These are phyloP conservation scores for Paxillus ammoniavirescens DNA, from an alignment of 768 basidiomycete genomes.

Conservation along the genomic window DNA sequence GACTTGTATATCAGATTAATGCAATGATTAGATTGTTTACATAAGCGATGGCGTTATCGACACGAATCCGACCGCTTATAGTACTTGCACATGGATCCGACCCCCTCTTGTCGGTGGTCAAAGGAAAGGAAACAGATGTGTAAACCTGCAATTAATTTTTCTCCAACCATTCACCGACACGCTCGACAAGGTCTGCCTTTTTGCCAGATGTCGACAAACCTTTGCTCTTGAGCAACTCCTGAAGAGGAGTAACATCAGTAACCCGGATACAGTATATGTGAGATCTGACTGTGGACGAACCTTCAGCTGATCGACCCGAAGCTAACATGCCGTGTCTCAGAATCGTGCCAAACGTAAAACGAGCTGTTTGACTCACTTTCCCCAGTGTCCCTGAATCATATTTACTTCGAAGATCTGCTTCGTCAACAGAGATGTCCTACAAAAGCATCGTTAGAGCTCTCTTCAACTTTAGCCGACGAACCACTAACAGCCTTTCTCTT, in stretches of 20 bases:
- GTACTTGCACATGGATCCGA: background rate
- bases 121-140: background rate
- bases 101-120: background rate
- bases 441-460: slow-evolving; percentile 1
- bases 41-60: background rate
- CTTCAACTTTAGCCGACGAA: background rate
- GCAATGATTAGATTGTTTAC: background rate
- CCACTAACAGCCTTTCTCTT: slow-evolving; percentile 73
- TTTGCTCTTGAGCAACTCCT: slow-evolving; percentile 78
- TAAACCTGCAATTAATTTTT: slow-evolving; percentile 18
- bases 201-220: slow-evolving; percentile 60
- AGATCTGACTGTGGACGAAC: slow-evolving; percentile 35
- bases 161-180: slow-evolving; percentile 63
- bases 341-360: slow-evolving; percentile 4
- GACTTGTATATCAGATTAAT: background rate
- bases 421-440: slow-evolving; percentile 63
- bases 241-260: slow-evolving; percentile 1
- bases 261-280: background rate
- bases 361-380: slow-evolving; percentile 52
- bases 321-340: slow-evolving; percentile 37
- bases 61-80: background rate
- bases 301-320: slow-evolving; percentile 78
- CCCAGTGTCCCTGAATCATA: slow-evolving; percentile 56
- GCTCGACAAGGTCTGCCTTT: slow-evolving; percentile 70
- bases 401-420: slow-evolving; percentile 70